Evolutionary conservation across 202 grass and related monocot genomes (phyloP).

Genomic region (Setaria italica): DNA sequence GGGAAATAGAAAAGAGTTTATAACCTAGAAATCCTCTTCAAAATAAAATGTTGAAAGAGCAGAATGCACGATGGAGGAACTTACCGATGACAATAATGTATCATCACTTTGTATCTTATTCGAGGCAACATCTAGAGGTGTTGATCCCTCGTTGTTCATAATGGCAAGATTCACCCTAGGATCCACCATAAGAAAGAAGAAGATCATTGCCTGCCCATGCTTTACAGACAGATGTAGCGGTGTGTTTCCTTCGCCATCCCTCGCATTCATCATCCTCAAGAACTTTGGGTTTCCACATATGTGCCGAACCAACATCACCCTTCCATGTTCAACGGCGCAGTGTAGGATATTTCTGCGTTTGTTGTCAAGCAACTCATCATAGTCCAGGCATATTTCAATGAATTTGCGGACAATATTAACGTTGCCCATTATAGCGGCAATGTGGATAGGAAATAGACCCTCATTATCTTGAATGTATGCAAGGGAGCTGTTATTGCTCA

Average conservation of each 20-base stretch:
- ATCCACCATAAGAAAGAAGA: conserved; percentile 19
- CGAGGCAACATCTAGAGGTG: conserved; percentile 23
- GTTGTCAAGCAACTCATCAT: conserved; percentile 39
- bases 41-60: not conserved
- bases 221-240: conserved; percentile 40
- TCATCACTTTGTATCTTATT: not conserved
- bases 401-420: not conserved
- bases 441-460: conserved; percentile 46
- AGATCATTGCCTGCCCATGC: not conserved
- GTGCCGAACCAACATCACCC: not conserved
- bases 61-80: not conserved
- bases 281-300: not conserved
- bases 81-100: not conserved
- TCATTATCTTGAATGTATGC: conserved; percentile 25
- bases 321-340: not conserved
- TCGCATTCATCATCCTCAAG: conserved; percentile 20
- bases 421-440: conserved; percentile 31
- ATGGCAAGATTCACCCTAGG: conserved; percentile 1
- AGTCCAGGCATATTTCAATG: not conserved
- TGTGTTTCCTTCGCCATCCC: conserved; percentile 46
- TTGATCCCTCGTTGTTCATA: conserved; percentile 30
- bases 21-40: not conserved
- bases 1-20: not conserved
- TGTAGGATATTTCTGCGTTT: conserved; percentile 42
- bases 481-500: not conserved